phyloP scores from a whole-genome alignment of 2,329 filamentous ascomycete species.

The Aspergillus oerlinghausenensis region DNA sequence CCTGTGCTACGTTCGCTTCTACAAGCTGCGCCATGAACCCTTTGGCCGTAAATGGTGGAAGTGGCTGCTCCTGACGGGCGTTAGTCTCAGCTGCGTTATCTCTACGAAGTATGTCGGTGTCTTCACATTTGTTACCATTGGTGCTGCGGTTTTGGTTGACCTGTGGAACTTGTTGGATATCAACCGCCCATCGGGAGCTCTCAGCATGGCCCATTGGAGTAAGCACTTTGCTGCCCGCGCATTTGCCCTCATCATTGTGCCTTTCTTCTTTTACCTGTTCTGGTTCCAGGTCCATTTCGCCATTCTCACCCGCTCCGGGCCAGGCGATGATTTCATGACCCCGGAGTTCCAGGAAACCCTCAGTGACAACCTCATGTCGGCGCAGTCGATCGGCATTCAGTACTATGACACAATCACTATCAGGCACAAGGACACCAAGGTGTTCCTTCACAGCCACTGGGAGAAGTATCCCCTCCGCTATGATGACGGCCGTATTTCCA shows the following conservation, averaged over 20 bases:
- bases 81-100: slow-evolving; percentile 93
- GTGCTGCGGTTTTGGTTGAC: slow-evolving; percentile 87
- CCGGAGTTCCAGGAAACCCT: slow-evolving; percentile 97
- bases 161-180: slow-evolving; percentile 92
- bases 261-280: slow-evolving; percentile 97
- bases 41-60: slow-evolving; percentile 99
- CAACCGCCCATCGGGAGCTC: slow-evolving; percentile 74
- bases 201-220: slow-evolving; percentile 72
- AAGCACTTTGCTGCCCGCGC: slow-evolving; percentile 87
- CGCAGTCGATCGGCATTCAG: slow-evolving; percentile 78
- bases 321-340: slow-evolving; percentile 98
- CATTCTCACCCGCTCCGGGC: slow-evolving; percentile 80
- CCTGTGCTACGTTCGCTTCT: slow-evolving; percentile 93
- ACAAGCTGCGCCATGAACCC: slow-evolving; percentile 84
- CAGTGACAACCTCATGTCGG: slow-evolving; percentile 88
- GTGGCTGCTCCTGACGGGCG: slow-evolving; percentile 92
- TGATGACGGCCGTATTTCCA: slow-evolving; percentile 94
- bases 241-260: slow-evolving; percentile 81
- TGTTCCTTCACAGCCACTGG: slow-evolving; percentile 88
- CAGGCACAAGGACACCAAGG: slow-evolving; percentile 95
- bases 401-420: slow-evolving; percentile 87
- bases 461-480: slow-evolving; percentile 90
- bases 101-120: slow-evolving; percentile 97
- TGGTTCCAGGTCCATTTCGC: slow-evolving; percentile 99
- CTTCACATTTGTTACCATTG: slow-evolving; percentile 96